Percentiles rank a stretch among this genome's conserved stretches.
These are phyloP conservation scores for Globisporangium paddicum DNA, from an alignment of 352 stramenopile genomes.

Conservation along the genomic window DNA sequence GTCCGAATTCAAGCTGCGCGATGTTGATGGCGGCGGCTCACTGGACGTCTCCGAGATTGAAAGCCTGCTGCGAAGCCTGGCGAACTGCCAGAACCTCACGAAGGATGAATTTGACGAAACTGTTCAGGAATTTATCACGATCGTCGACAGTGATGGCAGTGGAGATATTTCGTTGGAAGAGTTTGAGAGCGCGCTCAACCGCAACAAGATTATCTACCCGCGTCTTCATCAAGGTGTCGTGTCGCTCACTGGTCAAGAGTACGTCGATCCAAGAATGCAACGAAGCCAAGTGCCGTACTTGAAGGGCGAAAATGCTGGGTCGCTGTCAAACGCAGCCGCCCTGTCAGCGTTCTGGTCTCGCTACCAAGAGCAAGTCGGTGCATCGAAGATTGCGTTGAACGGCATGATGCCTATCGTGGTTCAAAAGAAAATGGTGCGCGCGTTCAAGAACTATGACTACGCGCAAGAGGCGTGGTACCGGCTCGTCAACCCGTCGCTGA, in stretches of 20 bases:
- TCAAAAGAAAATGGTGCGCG: conserved; percentile 86
- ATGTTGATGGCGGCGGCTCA: conserved; percentile 67
- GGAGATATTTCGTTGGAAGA: conserved; percentile 84
- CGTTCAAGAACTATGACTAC: conserved; percentile 86
- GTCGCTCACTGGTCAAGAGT: conserved; percentile 72
- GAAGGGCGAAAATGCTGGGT: conserved; percentile 24
- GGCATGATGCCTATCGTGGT: conserved; percentile 45
- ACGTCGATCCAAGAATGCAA: conserved; percentile 55
- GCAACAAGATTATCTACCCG: conserved; percentile 67
- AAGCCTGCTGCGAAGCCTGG: conserved; percentile 51
- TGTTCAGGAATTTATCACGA: conserved; percentile 65
- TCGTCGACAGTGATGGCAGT: conserved; percentile 78
- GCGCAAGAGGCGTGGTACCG: conserved; percentile 82
- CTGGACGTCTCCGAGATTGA: conserved; percentile 69
- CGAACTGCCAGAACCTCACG: conserved; percentile 70
- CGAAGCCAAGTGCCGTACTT: conserved; percentile 68
- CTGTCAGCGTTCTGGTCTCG: conserved; percentile 68
- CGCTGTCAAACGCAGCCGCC: conserved; percentile 50
- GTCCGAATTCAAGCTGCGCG: conserved; percentile 62
- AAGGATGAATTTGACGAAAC: conserved; percentile 73
- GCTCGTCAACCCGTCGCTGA: conserved; percentile 69
- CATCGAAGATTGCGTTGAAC: conserved; percentile 50
- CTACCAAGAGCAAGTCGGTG: conserved; percentile 68
- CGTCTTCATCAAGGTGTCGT: conserved; percentile 58
- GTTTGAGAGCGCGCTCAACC: conserved; percentile 65